Evolutionary conservation across 2,329 filamentous ascomycete genomes (phyloP).

Genomic region (Clonostachys rhizophaga): DNA sequence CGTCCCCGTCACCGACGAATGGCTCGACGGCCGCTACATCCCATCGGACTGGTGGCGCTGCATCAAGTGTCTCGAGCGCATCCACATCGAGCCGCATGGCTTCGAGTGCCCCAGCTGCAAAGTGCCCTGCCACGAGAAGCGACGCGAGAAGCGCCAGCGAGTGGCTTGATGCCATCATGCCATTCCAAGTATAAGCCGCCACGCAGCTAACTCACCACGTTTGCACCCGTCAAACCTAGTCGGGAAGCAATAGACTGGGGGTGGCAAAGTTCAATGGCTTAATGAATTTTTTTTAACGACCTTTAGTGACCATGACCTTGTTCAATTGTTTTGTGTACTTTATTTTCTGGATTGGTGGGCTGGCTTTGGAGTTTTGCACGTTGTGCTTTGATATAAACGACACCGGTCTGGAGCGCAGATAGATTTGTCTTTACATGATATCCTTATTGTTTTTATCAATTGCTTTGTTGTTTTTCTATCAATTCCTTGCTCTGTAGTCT

Average conservation of each 20-base stretch:
- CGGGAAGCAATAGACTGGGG: background rate
- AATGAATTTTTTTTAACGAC: background rate
- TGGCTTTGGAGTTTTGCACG: background rate
- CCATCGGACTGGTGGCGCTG: conserved; percentile 48
- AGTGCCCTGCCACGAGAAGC: conserved; percentile 1
- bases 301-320: background rate
- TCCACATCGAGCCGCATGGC: conserved; percentile 29
- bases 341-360: background rate
- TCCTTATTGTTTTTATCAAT: background rate
- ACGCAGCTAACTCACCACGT: too few species aligned
- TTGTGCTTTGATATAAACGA: too few species aligned
- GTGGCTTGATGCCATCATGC: background rate
- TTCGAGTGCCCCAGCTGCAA: conserved; percentile 44
- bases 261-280: background rate
- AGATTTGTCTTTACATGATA: background rate
- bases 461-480: background rate
- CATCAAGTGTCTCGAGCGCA: conserved; percentile 42
- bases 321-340: background rate
- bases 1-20: conserved; percentile 24
- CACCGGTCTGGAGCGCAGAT: too few species aligned
- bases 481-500: background rate
- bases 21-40: conserved; percentile 31
- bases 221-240: too few species aligned
- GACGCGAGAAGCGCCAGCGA: background rate
- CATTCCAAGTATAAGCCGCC: too few species aligned